These are phyloP conservation scores for Turritis glabra DNA, from an alignment of 345 rosid genomes.

Conservation along the genomic window DNA sequence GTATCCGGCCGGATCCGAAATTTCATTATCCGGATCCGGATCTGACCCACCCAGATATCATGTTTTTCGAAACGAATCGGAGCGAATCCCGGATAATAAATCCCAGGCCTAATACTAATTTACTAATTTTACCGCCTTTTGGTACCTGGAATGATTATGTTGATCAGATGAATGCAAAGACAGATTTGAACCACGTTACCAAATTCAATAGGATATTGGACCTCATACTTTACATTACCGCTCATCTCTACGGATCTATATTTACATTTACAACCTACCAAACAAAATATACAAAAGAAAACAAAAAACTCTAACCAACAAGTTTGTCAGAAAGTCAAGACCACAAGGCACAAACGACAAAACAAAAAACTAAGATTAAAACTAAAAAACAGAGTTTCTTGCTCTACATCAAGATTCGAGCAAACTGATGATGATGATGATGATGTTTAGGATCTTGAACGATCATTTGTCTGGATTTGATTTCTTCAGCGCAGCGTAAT, in stretches of 20 bases:
- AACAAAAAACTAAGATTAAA: background rate
- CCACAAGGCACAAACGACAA: constrained; percentile 26
- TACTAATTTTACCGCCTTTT: background rate
- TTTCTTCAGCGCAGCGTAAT: constrained; percentile 76
- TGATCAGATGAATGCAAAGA: background rate
- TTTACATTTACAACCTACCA: constrained; percentile 20
- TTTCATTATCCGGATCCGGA: no score
- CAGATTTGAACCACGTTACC: background rate
- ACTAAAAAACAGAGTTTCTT: background rate
- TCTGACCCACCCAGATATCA: no score
- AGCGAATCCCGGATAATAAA: no score
- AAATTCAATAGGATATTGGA: constrained; percentile 14
- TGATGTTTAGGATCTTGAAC: constrained; percentile 44
- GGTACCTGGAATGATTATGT: background rate
- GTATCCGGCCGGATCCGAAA: no score
- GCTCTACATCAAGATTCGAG: constrained; percentile 60
- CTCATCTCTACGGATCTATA: constrained; percentile 14
- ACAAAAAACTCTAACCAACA: constrained; percentile 11
- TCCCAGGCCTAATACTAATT: no score
- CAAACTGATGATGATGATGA: constrained; percentile 40
- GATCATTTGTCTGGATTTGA: constrained; percentile 59
- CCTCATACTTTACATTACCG: constrained; percentile 7
- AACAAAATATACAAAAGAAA: background rate
- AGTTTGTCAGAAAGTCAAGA: constrained; percentile 33
- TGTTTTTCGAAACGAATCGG: no score